Conservation (phyloP, 75 land plant species). For the Gnetum montanum region DNA sequence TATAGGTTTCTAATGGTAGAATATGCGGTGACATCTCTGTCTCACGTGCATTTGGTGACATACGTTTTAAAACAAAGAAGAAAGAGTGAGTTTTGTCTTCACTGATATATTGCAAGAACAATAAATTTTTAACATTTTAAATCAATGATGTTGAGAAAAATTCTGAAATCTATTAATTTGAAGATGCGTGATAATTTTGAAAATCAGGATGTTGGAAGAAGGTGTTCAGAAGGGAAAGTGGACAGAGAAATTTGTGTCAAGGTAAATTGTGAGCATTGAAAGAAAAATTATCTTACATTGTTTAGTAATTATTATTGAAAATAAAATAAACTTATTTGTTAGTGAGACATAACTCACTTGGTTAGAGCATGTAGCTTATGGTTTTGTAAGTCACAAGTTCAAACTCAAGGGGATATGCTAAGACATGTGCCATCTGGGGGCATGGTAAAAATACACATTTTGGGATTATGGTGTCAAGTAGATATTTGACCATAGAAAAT, state of each 20-base stretch:
- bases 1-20: constrained; percentile 76
- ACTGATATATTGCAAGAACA: not conserved
- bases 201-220: constrained; percentile 70
- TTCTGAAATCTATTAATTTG: not conserved
- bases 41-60: constrained; percentile 97
- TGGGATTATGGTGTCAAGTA: too few relatives aligned
- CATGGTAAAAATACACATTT: too few relatives aligned
- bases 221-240: constrained; percentile 72
- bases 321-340: not conserved
- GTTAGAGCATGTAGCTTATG: not conserved
- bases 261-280: constrained; percentile 21
- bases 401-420: too few relatives aligned
- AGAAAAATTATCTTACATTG: not conserved
- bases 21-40: constrained; percentile 92
- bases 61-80: constrained; percentile 72
- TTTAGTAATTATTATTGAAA: not conserved
- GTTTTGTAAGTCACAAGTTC: not conserved
- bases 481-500: too few relatives aligned
- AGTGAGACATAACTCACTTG: not conserved
- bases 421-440: too few relatives aligned
- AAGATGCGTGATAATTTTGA: not conserved
- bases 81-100: constrained; percentile 34
- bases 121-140: not conserved
- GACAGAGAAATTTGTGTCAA: constrained; percentile 63
- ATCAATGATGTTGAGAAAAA: not conserved